Conservation (phyloP, 1,284 basidiomycete species). For the Sporisorium iseilematis-ciliati region DNA sequence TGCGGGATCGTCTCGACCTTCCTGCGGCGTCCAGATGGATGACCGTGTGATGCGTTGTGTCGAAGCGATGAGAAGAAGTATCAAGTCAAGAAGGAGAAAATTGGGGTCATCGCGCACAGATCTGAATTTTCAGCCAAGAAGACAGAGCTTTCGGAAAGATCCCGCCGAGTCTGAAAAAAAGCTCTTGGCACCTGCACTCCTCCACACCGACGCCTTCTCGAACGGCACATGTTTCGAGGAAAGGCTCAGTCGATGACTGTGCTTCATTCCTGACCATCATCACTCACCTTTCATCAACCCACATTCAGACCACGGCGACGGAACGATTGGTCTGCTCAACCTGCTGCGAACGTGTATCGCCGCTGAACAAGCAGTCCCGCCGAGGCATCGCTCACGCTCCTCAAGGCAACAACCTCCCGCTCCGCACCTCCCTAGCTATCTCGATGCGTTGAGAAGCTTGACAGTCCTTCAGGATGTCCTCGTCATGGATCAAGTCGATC, state of each 20-base stretch:
- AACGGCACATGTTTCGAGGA: neutral
- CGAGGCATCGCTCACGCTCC: neutral
- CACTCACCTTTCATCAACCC: neutral
- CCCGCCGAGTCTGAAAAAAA: neutral
- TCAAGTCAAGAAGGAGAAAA: neutral
- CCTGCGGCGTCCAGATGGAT: too few species aligned
- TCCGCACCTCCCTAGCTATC: neutral
- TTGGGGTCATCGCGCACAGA: slow-evolving; percentile 20
- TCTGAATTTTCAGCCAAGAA: neutral
- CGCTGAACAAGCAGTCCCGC: neutral
- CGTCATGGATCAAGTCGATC: slow-evolving; percentile 47
- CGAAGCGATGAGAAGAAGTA: neutral
- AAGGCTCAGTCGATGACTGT: slow-evolving; percentile 1
- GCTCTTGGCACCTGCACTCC: slow-evolving; percentile 1
- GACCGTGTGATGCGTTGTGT: too few species aligned
- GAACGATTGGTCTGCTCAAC: neutral
- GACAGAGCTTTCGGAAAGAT: neutral
- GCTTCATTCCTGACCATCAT: neutral
- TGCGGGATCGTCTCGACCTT: neutral
- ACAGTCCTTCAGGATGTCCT: slow-evolving; percentile 19
- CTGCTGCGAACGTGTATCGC: neutral
- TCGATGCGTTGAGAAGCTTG: neutral
- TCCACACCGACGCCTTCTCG: neutral
- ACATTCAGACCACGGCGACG: neutral
- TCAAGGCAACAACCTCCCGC: neutral